phyloP scores from a whole-genome alignment of 1,284 basidiomycete species.

The Fomitopsis palustris region DNA sequence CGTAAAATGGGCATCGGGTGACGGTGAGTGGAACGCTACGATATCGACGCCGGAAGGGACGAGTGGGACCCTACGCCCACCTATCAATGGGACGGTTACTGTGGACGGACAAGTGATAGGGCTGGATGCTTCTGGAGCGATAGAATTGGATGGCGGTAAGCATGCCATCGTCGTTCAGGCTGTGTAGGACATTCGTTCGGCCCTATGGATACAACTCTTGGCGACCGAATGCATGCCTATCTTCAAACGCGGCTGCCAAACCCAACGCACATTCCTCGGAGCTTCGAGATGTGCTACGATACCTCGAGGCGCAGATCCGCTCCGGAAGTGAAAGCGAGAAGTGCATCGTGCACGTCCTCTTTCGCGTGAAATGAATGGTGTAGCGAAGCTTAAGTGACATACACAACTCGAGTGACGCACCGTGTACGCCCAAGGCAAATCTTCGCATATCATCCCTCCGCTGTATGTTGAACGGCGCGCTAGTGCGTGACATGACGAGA shows the following conservation, averaged over 20 bases:
- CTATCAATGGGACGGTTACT: conserved; percentile 27
- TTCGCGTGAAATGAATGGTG: neutral
- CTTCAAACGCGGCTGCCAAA: too few relatives aligned
- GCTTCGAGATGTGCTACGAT: neutral
- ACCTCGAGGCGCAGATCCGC: neutral
- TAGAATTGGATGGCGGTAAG: neutral
- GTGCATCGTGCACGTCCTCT: neutral
- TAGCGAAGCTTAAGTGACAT: neutral
- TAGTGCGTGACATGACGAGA: neutral
- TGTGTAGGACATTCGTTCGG: too few relatives aligned
- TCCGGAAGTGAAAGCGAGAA: neutral
- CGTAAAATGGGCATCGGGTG: conserved; percentile 27
- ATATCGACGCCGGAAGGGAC: conserved; percentile 33
- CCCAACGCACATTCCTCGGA: neutral
- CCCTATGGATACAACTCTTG: too few relatives aligned
- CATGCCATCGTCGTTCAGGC: neutral
- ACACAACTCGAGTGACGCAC: neutral
- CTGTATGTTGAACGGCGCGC: neutral
- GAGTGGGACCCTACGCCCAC: conserved; percentile 27
- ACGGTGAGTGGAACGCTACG: conserved; percentile 21
- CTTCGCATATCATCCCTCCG: neutral
- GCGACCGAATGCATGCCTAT: too few relatives aligned
- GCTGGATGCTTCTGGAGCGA: neutral
- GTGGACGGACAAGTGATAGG: conserved; percentile 20
- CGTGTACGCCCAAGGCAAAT: neutral